Evolutionary conservation across 2,329 filamentous ascomycete genomes (phyloP), one percentile per base, ranked within the genome.

Genomic region (Stagonosporopsis tanaceti): DNA sequence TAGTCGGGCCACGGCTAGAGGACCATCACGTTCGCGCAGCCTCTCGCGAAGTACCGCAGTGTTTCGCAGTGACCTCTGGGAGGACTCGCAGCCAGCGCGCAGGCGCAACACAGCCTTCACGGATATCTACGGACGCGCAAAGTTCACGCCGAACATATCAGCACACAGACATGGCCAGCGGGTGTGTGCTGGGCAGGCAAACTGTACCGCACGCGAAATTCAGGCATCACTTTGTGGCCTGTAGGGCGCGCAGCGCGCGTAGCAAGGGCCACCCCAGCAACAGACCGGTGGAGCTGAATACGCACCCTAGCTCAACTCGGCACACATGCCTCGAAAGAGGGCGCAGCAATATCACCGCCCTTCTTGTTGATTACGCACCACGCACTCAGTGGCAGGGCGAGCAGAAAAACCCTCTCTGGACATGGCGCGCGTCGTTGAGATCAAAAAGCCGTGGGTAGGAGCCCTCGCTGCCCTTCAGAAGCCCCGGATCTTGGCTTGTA

Each of bases 271-370:
- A 61, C 50, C 63, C 64, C 58, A 53, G 67, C 65, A 62, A 61
- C 64, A 62, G 61, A 68, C 67, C 62, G 60, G 68, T 64, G 52
- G 65, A 64, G 45, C 45, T 67, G 65, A 61, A 66, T 68, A 68
- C 66, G 63, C 68, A 57, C 48, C 48, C 47, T 68, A 66, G 66
- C 55, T 62, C 47, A 56, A 61, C 39, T 52, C 60, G 65, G 70
- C 60, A 61, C 62, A 58, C 47, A 61, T 46, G 59, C 57, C 48
- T 61, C 52, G 47, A 60, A 59, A 63, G 59, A 68, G 67, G 69
- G 71, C 70, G 69, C 68, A 64, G 64, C 63, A 53, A 56, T 52
- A 59, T 45, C 50, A 37, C 45, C 67, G 68, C 68, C 68, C 67
- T 70, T 71, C 63, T 61, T 38, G 57, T 57, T 57, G 54, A 59